These are phyloP conservation scores for Aspergillus eucalypticola DNA, from an alignment of 2,329 filamentous ascomycete species.

Conservation along the genomic window DNA sequence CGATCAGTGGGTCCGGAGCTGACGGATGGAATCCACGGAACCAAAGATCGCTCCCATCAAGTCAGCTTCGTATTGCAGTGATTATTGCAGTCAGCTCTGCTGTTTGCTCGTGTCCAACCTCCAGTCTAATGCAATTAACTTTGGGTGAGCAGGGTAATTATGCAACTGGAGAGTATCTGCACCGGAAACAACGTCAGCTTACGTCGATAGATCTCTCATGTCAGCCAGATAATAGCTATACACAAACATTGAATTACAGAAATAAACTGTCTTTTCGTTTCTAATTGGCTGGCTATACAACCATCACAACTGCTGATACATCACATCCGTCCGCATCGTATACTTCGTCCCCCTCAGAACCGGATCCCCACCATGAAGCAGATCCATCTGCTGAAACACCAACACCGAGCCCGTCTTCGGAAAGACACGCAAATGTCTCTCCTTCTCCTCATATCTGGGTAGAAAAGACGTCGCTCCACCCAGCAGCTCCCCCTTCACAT, in stretches of 20 bases:
- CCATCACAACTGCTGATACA: constrained; percentile 43
- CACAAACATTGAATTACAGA: background rate
- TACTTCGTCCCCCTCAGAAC: constrained; percentile 56
- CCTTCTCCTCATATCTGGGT: constrained; percentile 30
- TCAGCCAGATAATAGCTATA: background rate
- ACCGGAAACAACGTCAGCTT: background rate
- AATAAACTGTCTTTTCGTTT: background rate
- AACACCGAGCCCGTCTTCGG: constrained; percentile 56
- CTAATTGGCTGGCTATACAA: background rate
- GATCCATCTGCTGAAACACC: constrained; percentile 56
- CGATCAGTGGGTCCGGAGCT: background rate
- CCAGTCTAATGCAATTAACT: background rate
- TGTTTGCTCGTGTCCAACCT: background rate
- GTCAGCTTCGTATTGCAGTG: background rate
- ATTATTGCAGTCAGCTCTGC: too few species aligned
- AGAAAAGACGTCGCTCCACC: constrained; percentile 60
- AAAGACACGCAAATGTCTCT: constrained; percentile 43
- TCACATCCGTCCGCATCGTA: constrained; percentile 58
- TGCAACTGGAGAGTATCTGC: background rate
- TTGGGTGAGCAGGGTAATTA: too few species aligned
- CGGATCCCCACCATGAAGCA: constrained; percentile 58
- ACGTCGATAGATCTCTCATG: background rate
- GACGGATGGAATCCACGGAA: background rate
- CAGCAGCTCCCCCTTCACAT: constrained; percentile 38
- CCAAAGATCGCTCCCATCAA: background rate